Evolutionary conservation across 1,139 yeast species (phyloP).

Genomic region (Blastobotrys apis): DNA sequence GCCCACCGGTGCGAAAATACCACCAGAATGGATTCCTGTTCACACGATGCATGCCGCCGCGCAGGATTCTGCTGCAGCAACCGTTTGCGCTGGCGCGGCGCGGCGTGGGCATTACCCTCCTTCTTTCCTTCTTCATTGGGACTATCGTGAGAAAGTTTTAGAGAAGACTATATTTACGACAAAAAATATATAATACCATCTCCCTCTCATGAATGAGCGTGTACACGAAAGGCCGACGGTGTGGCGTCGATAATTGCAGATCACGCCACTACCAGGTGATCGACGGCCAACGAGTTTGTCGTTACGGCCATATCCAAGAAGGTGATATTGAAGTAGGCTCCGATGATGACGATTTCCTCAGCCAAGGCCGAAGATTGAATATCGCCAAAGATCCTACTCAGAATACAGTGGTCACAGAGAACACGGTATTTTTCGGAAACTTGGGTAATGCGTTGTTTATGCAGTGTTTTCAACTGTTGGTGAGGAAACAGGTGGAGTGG

Average conservation of each 20-base stretch:
- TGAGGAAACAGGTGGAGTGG: slow-evolving; percentile 47
- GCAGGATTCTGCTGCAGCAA: no score
- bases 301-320: slow-evolving; percentile 83
- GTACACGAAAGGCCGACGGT: slow-evolving; percentile 69
- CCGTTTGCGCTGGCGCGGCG: no score
- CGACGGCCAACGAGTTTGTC: slow-evolving; percentile 80
- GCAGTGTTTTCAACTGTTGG: slow-evolving; percentile 51
- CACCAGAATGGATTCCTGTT: no score
- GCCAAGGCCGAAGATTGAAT: slow-evolving; percentile 25
- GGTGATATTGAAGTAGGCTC: slow-evolving; percentile 75
- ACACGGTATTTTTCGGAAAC: slow-evolving; percentile 45
- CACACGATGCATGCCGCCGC: no score
- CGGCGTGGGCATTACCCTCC: no score
- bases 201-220: no score
- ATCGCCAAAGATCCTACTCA: slow-evolving; percentile 27
- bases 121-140: no score
- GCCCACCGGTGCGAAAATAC: no score
- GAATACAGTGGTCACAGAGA: slow-evolving; percentile 18
- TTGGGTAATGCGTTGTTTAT: slow-evolving; percentile 47
- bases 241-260: slow-evolving; percentile 88
- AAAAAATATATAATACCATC: no score
- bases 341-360: slow-evolving; percentile 43
- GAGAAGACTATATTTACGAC: no score
- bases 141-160: no score
- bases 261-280: slow-evolving; percentile 65